These are phyloP conservation scores for Populus hybrid DNA, from an alignment of 441 rosid species.

Conservation along the genomic window DNA sequence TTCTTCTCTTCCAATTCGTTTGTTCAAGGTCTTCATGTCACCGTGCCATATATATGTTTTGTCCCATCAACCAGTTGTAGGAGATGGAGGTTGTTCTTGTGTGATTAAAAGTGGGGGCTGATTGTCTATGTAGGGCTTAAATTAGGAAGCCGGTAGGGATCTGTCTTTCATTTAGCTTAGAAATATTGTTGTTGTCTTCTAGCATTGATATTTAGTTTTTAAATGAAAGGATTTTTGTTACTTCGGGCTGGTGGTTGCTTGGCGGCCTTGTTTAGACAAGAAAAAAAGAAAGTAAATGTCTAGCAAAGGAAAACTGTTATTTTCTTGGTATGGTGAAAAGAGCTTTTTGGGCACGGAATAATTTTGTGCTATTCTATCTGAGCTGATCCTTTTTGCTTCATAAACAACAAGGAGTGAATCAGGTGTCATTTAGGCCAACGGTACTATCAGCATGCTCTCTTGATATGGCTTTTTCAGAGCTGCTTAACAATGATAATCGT, in stretches of 20 bases:
- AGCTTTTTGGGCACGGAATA: neutral
- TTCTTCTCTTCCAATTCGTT: slow-evolving; percentile 1
- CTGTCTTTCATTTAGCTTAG: neutral
- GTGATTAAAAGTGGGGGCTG: neutral
- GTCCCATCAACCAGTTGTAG: neutral
- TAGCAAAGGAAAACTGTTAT: neutral
- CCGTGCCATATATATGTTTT: neutral
- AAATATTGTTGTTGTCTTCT: neutral
- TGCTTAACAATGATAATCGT: neutral
- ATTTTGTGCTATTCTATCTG: neutral
- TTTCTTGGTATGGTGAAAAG: neutral
- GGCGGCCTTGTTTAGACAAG: neutral
- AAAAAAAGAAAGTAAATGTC: neutral
- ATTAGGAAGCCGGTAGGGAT: neutral
- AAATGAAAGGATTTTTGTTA: neutral
- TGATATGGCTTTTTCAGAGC: neutral
- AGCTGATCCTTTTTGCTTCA: neutral
- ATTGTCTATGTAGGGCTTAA: neutral
- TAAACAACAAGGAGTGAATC: neutral
- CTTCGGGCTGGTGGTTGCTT: neutral
- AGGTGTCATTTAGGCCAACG: neutral
- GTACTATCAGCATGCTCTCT: neutral
- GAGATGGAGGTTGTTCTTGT: neutral
- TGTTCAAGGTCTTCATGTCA: slow-evolving; percentile 9
- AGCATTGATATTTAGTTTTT: neutral